phyloP scores from a whole-genome alignment of 257 asterid species.

The Solanum appendiculatum region DNA sequence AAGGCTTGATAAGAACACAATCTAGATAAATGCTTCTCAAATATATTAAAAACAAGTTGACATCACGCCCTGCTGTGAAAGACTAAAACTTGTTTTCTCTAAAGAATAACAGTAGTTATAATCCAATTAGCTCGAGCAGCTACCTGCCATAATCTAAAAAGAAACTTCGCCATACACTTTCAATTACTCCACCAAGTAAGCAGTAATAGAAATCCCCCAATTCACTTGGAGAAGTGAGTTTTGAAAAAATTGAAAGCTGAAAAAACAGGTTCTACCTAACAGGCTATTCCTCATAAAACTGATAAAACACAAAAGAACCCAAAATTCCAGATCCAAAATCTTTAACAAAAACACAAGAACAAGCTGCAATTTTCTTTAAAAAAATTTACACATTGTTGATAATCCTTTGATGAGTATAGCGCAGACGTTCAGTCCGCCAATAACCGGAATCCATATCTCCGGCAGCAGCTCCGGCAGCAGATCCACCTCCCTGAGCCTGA shows the following conservation, averaged over 20 bases:
- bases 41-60: not conserved
- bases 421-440: constrained; percentile 48
- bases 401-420: too few relatives aligned
- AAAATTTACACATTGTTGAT: too few relatives aligned
- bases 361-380: too few relatives aligned
- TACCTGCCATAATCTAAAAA: not conserved
- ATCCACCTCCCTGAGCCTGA: constrained; percentile 33
- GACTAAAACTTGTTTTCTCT: not conserved
- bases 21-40: not conserved
- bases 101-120: not conserved
- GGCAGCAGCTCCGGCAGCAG: too few relatives aligned
- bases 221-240: too few relatives aligned
- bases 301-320: not conserved
- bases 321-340: not conserved
- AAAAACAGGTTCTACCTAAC: too few relatives aligned
- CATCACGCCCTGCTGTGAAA: not conserved
- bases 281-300: too few relatives aligned
- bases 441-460: constrained; percentile 39
- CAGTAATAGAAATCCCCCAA: too few relatives aligned
- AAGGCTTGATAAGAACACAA: not conserved
- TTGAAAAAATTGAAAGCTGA: too few relatives aligned
- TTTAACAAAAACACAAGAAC: not conserved
- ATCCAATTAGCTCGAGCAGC: not conserved
- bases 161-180: too few relatives aligned
- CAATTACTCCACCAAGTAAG: too few relatives aligned